A percentile compares a stretch with the other conserved stretches of the same genome.
These are phyloP conservation scores for Toxicodendron radicans DNA, from an alignment of 345 rosid species.

Conservation along the genomic window DNA sequence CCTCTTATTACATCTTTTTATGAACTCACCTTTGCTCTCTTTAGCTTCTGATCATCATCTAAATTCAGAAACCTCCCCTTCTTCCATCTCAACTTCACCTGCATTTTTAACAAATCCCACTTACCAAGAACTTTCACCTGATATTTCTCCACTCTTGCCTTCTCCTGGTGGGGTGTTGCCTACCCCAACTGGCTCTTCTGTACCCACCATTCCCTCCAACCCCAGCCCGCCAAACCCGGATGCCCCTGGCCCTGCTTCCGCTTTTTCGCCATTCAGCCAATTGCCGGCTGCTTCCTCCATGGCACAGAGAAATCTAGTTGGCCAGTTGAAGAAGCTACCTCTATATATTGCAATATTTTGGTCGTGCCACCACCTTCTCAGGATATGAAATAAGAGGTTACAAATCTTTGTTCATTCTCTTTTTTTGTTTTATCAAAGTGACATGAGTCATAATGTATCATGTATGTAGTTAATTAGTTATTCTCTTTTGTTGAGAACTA, in stretches of 20 bases:
- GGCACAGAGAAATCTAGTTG: conserved; percentile 21
- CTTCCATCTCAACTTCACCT: conserved; percentile 37
- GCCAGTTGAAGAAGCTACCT: conserved; percentile 3
- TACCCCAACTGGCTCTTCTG: conserved; percentile 44
- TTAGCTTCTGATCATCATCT: conserved; percentile 23
- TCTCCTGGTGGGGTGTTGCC: conserved; percentile 58
- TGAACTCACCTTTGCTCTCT: conserved; percentile 35
- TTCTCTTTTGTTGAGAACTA: neutral
- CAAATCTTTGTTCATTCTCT: neutral
- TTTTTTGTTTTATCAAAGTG: neutral
- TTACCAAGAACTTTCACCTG: conserved; percentile 62
- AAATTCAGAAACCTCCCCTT: conserved; percentile 19
- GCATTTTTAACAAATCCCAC: conserved; percentile 31
- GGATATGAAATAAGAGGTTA: neutral
- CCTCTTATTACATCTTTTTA: conserved; percentile 31
- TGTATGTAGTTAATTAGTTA: conserved; percentile 10
- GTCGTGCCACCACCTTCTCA: conserved; percentile 19
- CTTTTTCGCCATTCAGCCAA: conserved; percentile 47
- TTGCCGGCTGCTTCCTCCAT: conserved; percentile 42
- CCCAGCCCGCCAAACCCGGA: conserved; percentile 92
- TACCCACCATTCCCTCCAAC: conserved; percentile 73
- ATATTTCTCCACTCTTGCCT: conserved; percentile 76
- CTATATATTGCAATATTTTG: conserved; percentile 17
- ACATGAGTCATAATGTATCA: conserved; percentile 19
- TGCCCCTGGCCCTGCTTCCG: conserved; percentile 46